Percentiles rank a stretch among this genome's conserved stretches.
phyloP scores from a whole-genome alignment of 2,329 filamentous ascomycete species.

The Fusarium foetens region DNA sequence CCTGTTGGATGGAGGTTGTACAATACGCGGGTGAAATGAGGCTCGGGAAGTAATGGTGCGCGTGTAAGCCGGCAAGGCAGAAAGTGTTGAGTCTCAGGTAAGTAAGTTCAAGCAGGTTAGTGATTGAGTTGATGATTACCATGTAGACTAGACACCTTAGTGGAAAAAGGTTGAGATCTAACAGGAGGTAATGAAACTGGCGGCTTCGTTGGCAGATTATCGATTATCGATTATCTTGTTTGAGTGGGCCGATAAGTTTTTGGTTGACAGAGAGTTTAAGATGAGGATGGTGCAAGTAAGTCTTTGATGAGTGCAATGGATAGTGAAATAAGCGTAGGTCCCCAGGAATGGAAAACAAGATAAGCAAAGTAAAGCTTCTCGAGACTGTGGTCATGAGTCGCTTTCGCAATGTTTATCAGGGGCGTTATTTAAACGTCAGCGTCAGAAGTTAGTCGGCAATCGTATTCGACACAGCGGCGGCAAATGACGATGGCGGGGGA shows the following conservation, averaged over 20 bases:
- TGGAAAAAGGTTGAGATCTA: not conserved
- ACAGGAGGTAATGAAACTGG: not conserved
- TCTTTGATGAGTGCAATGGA: not conserved
- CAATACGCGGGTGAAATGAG: slow-evolving; percentile 14
- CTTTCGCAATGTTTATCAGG: slow-evolving; percentile 15
- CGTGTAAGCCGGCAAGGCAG: slow-evolving; percentile 27
- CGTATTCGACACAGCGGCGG: slow-evolving; percentile 35
- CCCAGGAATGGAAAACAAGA: not conserved
- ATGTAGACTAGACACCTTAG: not conserved
- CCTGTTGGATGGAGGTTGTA: slow-evolving; percentile 18
- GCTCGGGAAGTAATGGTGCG: slow-evolving; percentile 13
- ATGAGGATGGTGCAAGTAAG: slow-evolving; percentile 8
- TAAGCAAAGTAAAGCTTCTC: not conserved
- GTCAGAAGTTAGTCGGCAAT: slow-evolving; percentile 35
- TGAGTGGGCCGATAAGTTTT: not conserved
- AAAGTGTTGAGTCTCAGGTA: slow-evolving; percentile 13
- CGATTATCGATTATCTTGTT: slow-evolving; percentile 1
- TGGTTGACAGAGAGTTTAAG: not conserved
- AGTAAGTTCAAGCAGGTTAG: not conserved
- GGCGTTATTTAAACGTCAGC: slow-evolving; percentile 9
- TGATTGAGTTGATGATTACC: not conserved
- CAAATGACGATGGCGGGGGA: slow-evolving; percentile 38
- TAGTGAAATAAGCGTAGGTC: not conserved
- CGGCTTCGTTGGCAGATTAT: not conserved
- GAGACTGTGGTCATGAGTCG: slow-evolving; percentile 17